Base-by-base conservation (phyloP, 2,329 filamentous ascomycete genomes). In the Fusarium pilosicola region DNA sequence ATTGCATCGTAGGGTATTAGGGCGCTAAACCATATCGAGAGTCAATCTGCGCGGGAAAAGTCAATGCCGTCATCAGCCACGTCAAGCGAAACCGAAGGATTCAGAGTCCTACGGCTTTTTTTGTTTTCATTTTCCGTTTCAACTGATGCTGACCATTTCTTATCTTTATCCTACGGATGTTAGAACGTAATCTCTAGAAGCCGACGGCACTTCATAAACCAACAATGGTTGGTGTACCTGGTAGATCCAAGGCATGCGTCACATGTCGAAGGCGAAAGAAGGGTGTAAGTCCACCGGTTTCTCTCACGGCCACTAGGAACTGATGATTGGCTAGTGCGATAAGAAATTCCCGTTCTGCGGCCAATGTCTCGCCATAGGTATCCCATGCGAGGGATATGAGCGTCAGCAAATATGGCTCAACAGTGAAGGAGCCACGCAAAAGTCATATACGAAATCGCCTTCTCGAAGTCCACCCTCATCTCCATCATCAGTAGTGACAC, bases 41-140 rank as follows among this genome's bases (percentile, higher is more conserved):
- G 18, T 71, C 67, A 71, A 71, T 71, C 68, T 4, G 68, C 68
- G 68, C 39, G 0, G 26, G 9, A 14, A 39, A 57, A 71, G 68
- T 71, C 68, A 52, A 71, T 71, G 62, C 32, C 68, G 68, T 71
- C 68, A 71, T 71, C 30, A 48, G 15, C 22, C 60, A 39, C 28
- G 42, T 42, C 28, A 51, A 51, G 46, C 28, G 22, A 51, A 18
- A 32, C 3, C 15, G 15, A 20, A 39, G 1, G 2, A 38, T 20
- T 12, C 18, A 0, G 14, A 22, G 24, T 26, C 12, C 11, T 36
- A 5, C 49, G 32, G 24, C n/a, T 38, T 26, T 36, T n/a, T n/a
- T n/a, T n/a, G n/a, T n/a, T n/a, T n/a, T n/a, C n/a, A n/a, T n/a
- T n/a, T n/a, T n/a, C n/a, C n/a, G n/a, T n/a, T n/a, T n/a, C n/a